Base-by-base conservation (phyloP, 2,329 filamentous ascomycete genomes). In the Zalaria obscura region DNA sequence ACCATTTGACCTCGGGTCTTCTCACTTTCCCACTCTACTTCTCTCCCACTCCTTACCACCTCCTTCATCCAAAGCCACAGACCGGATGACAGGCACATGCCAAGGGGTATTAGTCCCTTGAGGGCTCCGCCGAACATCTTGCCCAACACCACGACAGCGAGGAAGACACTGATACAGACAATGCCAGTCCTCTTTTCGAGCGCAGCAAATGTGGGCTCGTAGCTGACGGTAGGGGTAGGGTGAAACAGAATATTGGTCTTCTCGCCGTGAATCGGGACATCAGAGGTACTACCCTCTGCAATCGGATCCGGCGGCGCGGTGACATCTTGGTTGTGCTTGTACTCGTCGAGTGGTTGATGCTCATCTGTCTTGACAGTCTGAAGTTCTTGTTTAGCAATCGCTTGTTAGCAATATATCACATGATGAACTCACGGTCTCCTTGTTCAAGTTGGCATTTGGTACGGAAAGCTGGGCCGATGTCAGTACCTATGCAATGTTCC, bases 191-290 rank as follows among this genome's bases (percentile, higher is more conserved):
- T 75, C 49, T 76, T 75, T 62, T 96, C 86, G 44, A 95, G 61
- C 8, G 75, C 62, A 18, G 70, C 74, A 57, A 83, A 95, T 73
- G 87, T 93, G 4, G 88, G 86, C 60, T 93, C 85, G 56, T 86
- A 94, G 65, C 80, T 86, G 50, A 94, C 75, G 0, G 82, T 83
- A 0, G 89, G 89, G 0, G 89, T 96, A 10, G 91, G 89, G 60
- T 95, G 89, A 62, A 96, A 96, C 27, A 95, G 72, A 11, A 96
- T 80, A 47, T 94, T 95, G 3, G 91, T 96, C 72, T 91, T 95
- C 58, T 96, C 89, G 53, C 88, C 89, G 55, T 88, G 83, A 44
- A 96, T 93, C 3, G 91, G 91, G 1, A 96, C 87, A 61, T 96
- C 91, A 26, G 85, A 88, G 0, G 89, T 96, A 29, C 80, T 77